Evolutionary conservation across 345 rosid species (phyloP).

Genomic region (Eucalyptus sp.): DNA sequence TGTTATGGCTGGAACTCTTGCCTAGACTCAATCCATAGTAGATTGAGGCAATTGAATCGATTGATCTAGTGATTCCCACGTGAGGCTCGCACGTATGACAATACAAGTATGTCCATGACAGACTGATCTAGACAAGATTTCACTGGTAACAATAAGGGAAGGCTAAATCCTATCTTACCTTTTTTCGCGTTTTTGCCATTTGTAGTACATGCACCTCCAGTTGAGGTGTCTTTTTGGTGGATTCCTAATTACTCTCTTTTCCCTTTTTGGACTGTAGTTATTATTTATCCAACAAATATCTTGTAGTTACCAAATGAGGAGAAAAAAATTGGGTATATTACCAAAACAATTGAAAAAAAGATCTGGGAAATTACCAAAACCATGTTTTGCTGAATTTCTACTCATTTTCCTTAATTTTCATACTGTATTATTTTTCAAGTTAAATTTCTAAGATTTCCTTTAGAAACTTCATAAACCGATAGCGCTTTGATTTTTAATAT

Average conservation of each 20-base stretch:
- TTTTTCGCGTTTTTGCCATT: background rate
- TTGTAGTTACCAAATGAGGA: background rate
- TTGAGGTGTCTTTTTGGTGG: background rate
- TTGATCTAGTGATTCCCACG: background rate
- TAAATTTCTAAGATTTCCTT: background rate
- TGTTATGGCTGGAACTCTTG: background rate
- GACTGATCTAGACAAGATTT: background rate
- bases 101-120: background rate
- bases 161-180: background rate
- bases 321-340: background rate
- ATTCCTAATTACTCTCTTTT: background rate
- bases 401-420: background rate
- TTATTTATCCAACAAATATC: background rate
- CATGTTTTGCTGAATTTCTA: background rate
- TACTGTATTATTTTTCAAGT: background rate
- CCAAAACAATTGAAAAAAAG: background rate
- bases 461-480: background rate
- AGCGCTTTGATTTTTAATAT: background rate
- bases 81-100: background rate
- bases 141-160: background rate
- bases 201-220: background rate
- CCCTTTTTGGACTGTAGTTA: background rate
- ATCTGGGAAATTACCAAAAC: background rate
- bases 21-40: background rate
- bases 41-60: background rate